Evolutionary conservation across 306 rosid genomes (phyloP).

Genomic region (Cyamopsis tetragonoloba): DNA sequence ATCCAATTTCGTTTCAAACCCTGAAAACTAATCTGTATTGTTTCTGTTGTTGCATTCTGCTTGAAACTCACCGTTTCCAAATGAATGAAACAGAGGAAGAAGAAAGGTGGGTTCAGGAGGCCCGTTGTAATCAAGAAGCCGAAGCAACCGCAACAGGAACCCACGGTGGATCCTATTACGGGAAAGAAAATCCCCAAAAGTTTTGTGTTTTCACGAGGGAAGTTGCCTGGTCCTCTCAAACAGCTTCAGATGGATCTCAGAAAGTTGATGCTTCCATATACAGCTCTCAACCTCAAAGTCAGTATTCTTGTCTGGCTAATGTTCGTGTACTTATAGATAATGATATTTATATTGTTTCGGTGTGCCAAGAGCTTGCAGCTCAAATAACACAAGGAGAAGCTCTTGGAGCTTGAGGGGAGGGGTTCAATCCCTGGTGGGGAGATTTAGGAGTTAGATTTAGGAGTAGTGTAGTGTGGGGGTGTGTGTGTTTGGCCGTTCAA

Average conservation of each 20-base stretch:
- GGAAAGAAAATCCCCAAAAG: constrained; percentile 94
- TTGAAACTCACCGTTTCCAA: neutral
- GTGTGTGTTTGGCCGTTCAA: no score
- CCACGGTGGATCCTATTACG: constrained; percentile 73
- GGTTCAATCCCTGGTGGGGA: no score
- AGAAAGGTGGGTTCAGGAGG: constrained; percentile 47
- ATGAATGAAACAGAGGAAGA: constrained; percentile 45
- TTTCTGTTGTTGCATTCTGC: neutral
- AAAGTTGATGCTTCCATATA: constrained; percentile 80
- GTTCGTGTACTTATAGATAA: no score
- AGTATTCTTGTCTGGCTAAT: neutral
- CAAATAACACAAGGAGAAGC: neutral
- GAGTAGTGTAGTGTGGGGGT: no score
- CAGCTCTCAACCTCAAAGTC: constrained; percentile 85
- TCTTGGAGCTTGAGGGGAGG: no score
- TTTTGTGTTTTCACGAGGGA: constrained; percentile 79
- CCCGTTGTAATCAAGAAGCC: constrained; percentile 47
- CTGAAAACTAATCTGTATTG: neutral
- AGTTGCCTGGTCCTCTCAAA: constrained; percentile 75
- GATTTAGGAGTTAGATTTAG: no score
- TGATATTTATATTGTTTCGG: neutral
- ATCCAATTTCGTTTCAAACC: neutral
- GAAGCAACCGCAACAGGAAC: constrained; percentile 27
- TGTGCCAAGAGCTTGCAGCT: neutral
- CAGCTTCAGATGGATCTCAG: constrained; percentile 89